Evolutionary conservation across 192 early-diverging fungal genomes (phyloP).

Genomic region (Coemansia sp.): DNA sequence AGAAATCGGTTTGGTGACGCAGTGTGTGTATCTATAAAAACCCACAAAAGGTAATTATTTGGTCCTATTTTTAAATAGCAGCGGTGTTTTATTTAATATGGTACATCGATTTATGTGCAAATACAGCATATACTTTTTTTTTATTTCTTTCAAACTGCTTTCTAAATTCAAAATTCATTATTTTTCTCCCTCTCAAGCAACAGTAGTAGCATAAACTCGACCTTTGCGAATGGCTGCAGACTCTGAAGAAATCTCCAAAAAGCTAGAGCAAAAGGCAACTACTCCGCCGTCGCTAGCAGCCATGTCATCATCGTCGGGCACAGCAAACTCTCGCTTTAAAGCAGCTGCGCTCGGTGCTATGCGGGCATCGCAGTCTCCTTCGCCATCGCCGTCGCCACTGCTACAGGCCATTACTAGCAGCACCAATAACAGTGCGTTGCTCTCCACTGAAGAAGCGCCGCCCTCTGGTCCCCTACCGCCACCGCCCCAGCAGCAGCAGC

Average conservation of each 20-base stretch:
- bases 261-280: neutral
- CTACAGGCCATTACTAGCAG: neutral
- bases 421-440: neutral
- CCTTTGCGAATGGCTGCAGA: neutral
- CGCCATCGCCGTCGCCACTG: neutral
- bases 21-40: too few relatives aligned
- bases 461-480: constrained; percentile 11
- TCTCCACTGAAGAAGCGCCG: neutral
- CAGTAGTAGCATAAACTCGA: too few relatives aligned
- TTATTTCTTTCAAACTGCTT: too few relatives aligned
- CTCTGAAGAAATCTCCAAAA: neutral
- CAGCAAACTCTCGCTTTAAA: constrained; percentile 36
- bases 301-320: constrained; percentile 8
- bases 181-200: neutral
- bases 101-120: too few relatives aligned
- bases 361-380: constrained; percentile 14
- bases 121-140: too few relatives aligned
- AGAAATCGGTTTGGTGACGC: too few relatives aligned
- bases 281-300: constrained; percentile 2
- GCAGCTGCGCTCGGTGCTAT: constrained; percentile 27
- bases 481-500: constrained; percentile 1
- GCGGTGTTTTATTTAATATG: too few relatives aligned
- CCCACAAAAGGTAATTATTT: too few relatives aligned
- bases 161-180: neutral
- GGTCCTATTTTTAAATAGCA: too few relatives aligned